Percentiles rank a stretch among this genome's conserved stretches.
Conservation (phyloP, 2,329 filamentous ascomycete species). For the Penicillium decumbens region DNA sequence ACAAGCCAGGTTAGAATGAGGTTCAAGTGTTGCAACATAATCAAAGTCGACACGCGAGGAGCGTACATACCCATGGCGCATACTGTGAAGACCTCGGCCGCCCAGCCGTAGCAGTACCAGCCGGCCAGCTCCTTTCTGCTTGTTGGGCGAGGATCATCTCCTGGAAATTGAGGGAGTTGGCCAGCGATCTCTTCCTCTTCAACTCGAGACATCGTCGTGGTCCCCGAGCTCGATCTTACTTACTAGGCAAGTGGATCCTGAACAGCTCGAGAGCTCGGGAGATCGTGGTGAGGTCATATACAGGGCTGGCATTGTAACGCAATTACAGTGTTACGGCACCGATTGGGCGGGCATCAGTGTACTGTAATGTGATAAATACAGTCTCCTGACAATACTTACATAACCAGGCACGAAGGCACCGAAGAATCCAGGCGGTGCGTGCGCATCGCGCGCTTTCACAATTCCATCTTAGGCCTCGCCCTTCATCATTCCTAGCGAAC, state of each 20-base stretch:
- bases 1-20: slow-evolving; percentile 12
- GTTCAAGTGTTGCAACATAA: background rate
- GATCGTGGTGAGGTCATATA: slow-evolving; percentile 19
- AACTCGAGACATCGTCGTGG: slow-evolving; percentile 33
- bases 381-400: slow-evolving; percentile 6
- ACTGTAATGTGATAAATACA: slow-evolving; percentile 4
- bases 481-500: slow-evolving; percentile 4
- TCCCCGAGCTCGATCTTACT: slow-evolving; percentile 3
- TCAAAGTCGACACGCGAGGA: background rate
- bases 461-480: slow-evolving; percentile 9
- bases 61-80: slow-evolving; percentile 64
- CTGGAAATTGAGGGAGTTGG: slow-evolving; percentile 59
- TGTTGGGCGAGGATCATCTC: slow-evolving; percentile 84
- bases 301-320: background rate
- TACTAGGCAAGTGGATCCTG: background rate
- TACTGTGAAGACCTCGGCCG: slow-evolving; percentile 92
- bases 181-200: slow-evolving; percentile 13
- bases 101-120: slow-evolving; percentile 96
- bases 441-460: slow-evolving; percentile 20
- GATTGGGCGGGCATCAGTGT: background rate
- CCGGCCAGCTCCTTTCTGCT: slow-evolving; percentile 81
- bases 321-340: background rate
- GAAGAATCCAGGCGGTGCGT: slow-evolving; percentile 13
- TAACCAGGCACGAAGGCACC: slow-evolving; percentile 13
- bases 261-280: background rate